Percentiles rank a stretch among this genome's conserved stretches.
Conservation (phyloP, 768 basidiomycete genomes). For the Lenzites betulinus region DNA sequence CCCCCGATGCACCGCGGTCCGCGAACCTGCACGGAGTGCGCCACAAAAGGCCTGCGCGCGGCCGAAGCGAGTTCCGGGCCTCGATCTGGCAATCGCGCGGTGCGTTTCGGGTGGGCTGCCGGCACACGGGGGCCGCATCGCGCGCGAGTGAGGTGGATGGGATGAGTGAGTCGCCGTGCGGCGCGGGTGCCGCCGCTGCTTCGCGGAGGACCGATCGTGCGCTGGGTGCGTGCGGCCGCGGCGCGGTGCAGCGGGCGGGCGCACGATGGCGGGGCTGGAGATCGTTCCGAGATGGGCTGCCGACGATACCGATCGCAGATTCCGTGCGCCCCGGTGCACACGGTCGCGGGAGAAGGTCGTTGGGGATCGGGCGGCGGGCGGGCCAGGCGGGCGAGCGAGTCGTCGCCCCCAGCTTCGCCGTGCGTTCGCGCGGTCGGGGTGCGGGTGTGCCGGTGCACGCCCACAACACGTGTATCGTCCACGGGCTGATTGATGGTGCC, state of each 20-base stretch:
- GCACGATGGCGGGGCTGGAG: conserved; percentile 7
- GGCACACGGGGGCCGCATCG: background rate
- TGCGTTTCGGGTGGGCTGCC: conserved; percentile 7
- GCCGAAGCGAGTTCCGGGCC: background rate
- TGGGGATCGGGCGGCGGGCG: conserved; percentile 1
- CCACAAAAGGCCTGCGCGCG: conserved; percentile 12
- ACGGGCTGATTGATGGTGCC: conserved; percentile 10
- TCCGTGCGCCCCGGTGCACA: background rate
- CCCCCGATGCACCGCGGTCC: conserved; percentile 11
- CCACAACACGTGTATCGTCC: conserved; percentile 9
- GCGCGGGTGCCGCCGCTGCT: conserved; percentile 2
- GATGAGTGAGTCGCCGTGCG: conserved; percentile 7
- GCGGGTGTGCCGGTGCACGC: conserved; percentile 2
- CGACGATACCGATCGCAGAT: conserved; percentile 12
- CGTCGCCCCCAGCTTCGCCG: background rate
- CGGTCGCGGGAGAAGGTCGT: conserved; percentile 19
- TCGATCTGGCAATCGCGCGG: conserved; percentile 3
- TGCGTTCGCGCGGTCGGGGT: background rate
- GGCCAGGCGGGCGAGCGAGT: background rate
- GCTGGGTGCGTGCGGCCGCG: background rate
- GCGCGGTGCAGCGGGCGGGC: conserved; percentile 1
- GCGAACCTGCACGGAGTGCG: conserved; percentile 4
- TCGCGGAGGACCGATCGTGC: conserved; percentile 7
- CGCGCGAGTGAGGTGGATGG: conserved; percentile 4
- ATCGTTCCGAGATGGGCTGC: conserved; percentile 16